phyloP scores from a whole-genome alignment of 192 early-diverging fungal genomes.

The Coemansia sp. region DNA sequence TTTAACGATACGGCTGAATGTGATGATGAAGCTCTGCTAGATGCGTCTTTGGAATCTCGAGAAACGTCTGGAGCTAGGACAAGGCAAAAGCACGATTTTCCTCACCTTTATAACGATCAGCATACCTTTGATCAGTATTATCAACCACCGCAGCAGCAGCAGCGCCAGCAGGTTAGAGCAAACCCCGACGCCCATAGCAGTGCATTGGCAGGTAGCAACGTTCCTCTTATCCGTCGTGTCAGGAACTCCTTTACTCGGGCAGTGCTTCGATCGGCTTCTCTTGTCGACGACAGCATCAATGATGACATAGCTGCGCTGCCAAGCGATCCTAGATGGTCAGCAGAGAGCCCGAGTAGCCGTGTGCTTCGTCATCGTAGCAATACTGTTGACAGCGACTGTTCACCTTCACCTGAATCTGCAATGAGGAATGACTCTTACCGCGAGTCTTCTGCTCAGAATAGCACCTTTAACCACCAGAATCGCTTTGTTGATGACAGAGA shows the following conservation, averaged over 20 bases:
- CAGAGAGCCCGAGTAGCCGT: background rate
- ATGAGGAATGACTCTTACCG: background rate
- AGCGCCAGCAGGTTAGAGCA: background rate
- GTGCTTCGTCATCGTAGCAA: slow-evolving; percentile 11
- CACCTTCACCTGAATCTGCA: background rate
- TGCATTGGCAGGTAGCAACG: background rate
- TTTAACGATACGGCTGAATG: background rate
- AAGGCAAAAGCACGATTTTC: slow-evolving; percentile 16
- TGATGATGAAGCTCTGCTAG: background rate
- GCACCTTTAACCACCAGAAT: background rate
- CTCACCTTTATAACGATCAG: slow-evolving; percentile 18
- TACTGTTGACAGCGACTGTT: slow-evolving; percentile 14
- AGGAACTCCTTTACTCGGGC: slow-evolving; percentile 26
- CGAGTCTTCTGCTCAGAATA: background rate
- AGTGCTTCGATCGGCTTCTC: slow-evolving; percentile 23
- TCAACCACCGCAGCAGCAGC: background rate
- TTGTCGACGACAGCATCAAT: slow-evolving; percentile 32
- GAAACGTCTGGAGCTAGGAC: no score
- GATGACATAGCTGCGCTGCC: slow-evolving; percentile 26
- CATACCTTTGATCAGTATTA: background rate
- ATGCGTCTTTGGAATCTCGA: background rate
- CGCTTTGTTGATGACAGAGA: background rate
- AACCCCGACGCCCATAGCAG: background rate
- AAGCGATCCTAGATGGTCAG: background rate
- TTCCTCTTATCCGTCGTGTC: slow-evolving; percentile 11